phyloP scores from a whole-genome alignment of 1,284 basidiomycete species.

The Abortiporus biennis region DNA sequence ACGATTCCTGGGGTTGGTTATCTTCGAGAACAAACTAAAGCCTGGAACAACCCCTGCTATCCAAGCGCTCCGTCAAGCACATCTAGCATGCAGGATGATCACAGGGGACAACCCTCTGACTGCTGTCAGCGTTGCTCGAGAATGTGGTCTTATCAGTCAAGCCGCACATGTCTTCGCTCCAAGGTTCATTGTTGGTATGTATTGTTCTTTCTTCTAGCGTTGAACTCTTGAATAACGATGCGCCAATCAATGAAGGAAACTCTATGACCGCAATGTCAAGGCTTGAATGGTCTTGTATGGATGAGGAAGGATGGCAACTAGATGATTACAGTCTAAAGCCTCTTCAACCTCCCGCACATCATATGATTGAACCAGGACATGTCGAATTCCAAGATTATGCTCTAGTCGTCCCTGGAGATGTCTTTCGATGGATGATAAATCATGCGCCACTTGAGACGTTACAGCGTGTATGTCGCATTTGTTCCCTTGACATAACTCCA shows the following conservation, averaged over 20 bases:
- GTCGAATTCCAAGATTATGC: slow-evolving; percentile 84
- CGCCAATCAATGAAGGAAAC: slow-evolving; percentile 40
- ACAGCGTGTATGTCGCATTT: slow-evolving; percentile 62
- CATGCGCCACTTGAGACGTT: slow-evolving; percentile 91
- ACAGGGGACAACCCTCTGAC: slow-evolving; percentile 98
- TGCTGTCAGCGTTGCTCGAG: slow-evolving; percentile 94
- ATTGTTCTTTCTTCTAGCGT: background rate
- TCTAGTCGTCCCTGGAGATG: slow-evolving; percentile 92
- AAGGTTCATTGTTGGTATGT: slow-evolving; percentile 67
- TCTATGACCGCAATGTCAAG: slow-evolving; percentile 56
- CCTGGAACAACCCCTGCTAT: slow-evolving; percentile 91
- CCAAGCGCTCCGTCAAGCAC: slow-evolving; percentile 82
- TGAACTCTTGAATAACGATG: background rate
- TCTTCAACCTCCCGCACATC: slow-evolving; percentile 55
- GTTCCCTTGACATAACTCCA: background rate
- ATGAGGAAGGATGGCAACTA: slow-evolving; percentile 82
- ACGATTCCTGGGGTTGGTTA: slow-evolving; percentile 91
- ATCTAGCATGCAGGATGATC: slow-evolving; percentile 95
- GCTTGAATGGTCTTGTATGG: slow-evolving; percentile 90
- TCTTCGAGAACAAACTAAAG: slow-evolving; percentile 99
- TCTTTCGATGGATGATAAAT: slow-evolving; percentile 98
- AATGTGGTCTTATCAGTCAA: slow-evolving; percentile 87
- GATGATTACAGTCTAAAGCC: slow-evolving; percentile 89
- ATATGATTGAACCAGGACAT: slow-evolving; percentile 63
- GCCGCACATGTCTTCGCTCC: slow-evolving; percentile 93